Conservation (phyloP, 768 basidiomycete genomes). For the Mycena rebaudengoi region DNA sequence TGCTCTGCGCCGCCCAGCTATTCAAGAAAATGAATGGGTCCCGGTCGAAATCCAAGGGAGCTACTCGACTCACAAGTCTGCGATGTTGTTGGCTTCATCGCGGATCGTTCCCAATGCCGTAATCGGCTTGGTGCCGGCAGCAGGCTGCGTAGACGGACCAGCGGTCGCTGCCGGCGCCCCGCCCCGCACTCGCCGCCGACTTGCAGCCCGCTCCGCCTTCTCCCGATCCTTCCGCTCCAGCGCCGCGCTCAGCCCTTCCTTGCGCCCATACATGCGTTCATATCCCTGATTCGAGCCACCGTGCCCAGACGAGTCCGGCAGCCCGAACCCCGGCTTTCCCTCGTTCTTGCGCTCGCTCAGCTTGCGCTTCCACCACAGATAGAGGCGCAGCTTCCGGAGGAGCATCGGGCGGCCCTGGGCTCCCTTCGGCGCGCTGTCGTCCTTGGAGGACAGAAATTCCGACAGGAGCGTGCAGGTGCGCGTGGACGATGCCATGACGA, state of each 20-base stretch:
- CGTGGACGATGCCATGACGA: conserved; percentile 89
- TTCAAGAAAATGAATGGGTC: background rate
- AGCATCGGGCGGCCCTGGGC: conserved; percentile 80
- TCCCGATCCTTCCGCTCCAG: conserved; percentile 80
- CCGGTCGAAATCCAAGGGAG: too few relatives aligned
- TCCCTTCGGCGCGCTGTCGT: conserved; percentile 64
- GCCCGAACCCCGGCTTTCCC: conserved; percentile 36
- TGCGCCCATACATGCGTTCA: conserved; percentile 36
- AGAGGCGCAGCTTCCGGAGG: conserved; percentile 72
- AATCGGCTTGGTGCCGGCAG: conserved; percentile 14
- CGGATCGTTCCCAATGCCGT: conserved; percentile 44
- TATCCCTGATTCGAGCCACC: conserved; percentile 31
- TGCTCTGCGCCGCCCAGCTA: conserved; percentile 48
- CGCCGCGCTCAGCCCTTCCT: conserved; percentile 69
- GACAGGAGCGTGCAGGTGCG: conserved; percentile 77
- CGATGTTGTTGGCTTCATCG: conserved; percentile 61
- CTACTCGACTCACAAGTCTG: conserved; percentile 69
- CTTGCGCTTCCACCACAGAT: conserved; percentile 85
- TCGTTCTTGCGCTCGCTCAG: conserved; percentile 48
- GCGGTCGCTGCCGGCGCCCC: conserved; percentile 57
- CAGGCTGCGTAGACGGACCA: conserved; percentile 13
- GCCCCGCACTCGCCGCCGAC: conserved; percentile 79
- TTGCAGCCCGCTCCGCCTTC: conserved; percentile 63
- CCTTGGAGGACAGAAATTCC: conserved; percentile 79
- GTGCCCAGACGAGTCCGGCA: conserved; percentile 30